A percentile compares a stretch with the other conserved stretches of the same genome.
Evolutionary conservation across 2,329 filamentous ascomycete species (phyloP).

Genomic region (Monosporascus sp.): DNA sequence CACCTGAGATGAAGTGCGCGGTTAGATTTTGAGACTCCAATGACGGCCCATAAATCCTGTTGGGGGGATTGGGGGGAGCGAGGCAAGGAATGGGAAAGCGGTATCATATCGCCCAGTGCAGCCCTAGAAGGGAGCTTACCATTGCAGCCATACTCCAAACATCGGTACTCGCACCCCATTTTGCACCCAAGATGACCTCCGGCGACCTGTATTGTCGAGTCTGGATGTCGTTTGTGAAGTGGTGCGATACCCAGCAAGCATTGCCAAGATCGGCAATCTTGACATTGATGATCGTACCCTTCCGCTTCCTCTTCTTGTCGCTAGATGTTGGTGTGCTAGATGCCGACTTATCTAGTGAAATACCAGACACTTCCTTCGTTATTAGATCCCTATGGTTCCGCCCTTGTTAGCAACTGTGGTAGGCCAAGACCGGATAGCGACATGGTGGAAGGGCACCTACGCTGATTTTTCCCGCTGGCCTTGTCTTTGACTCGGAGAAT

Average conservation of each 20-base stretch:
- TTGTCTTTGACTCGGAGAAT: constrained; percentile 59
- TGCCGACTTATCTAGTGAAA: constrained; percentile 74
- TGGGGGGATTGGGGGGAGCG: too few species aligned
- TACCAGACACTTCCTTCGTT: constrained; percentile 88
- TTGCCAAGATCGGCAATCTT: constrained; percentile 99
- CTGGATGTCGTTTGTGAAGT: constrained; percentile 99
- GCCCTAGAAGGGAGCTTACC: constrained; percentile 50
- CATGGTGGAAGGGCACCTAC: constrained; percentile 49
- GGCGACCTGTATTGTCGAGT: constrained; percentile 95
- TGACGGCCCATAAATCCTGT: too few species aligned
- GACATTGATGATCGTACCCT: constrained; percentile 73
- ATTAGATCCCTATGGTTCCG: constrained; percentile 64
- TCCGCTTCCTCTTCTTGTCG: constrained; percentile 61
- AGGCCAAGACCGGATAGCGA: not conserved
- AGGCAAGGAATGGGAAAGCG: too few species aligned
- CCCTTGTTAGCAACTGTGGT: constrained; percentile 4
- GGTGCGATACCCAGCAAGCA: constrained; percentile 97
- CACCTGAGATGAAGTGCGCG: constrained; percentile 48
- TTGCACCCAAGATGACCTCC: constrained; percentile 91
- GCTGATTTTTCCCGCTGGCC: constrained; percentile 88
- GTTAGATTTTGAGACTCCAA: not conserved
- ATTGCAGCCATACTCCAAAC: constrained; percentile 99
- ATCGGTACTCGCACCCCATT: constrained; percentile 99
- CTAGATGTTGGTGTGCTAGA: constrained; percentile 37
- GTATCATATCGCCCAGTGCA: too few species aligned